Evolutionary conservation across 345 rosid genomes (phyloP), one percentile per base, ranked within the genome.

Genomic region (Ceriops decandra): DNA sequence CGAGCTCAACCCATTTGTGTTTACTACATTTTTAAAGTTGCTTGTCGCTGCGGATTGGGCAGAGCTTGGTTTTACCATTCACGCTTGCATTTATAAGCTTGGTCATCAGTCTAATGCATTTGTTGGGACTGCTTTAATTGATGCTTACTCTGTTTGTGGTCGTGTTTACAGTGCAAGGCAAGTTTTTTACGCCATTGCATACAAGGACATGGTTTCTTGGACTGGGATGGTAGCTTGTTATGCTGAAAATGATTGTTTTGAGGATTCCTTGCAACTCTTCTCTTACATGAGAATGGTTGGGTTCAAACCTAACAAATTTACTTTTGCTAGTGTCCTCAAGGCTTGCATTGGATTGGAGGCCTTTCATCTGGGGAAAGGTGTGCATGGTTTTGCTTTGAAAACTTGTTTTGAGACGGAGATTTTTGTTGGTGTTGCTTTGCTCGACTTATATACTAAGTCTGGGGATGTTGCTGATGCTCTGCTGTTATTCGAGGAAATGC

Each of bases 151-250:
- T 57, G 81, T 87, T 52, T 86, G 84, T 62, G 84, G 93, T 56
- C 27, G 30, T 60, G 82, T 84, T 76, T 81, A 77, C 27, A 63
- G 72, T 26, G 88, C 93, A 60, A 85, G 82, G 79, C 62, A 72
- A 66, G 87, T 86, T 49, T 90, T 91, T 76, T 83, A 84, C n/a
- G 91, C 80, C 77, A 76, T 91, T 76, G 66, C 57, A 51, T 22
- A 69, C 35, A 88, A 88, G 76, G 99, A 90, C 67, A 73, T 86
- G 85, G 96, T 91, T 84, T 83, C 85, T 58, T 91, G 98, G 96
- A 86, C 89, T 0, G 96, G 93, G 49, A 87, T 95, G 81, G 64
- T 91, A 2, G 56, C 87, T 66, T 91, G 93, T 76, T 90, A 77
- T 59, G 85, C 88, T 2, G 96, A 91, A 75, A 91, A 91, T 76